Evolutionary conservation across 2,329 filamentous ascomycete genomes (phyloP), one percentile per base, ranked within the genome.

Genomic region (Pestalotiopsis sp.): DNA sequence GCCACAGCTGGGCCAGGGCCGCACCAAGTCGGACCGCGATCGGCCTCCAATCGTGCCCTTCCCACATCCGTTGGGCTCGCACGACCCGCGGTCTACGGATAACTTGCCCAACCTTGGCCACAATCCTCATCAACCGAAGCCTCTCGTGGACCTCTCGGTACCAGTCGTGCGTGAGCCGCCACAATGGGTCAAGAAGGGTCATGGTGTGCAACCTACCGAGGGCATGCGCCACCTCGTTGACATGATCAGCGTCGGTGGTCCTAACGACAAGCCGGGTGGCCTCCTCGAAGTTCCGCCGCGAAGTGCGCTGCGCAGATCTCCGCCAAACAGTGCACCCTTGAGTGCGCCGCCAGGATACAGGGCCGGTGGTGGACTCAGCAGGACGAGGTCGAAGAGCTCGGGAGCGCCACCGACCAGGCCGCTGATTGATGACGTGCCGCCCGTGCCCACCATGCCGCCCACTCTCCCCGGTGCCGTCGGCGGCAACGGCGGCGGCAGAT

Each of bases 151-250:
- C 49, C 59, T 79, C 56, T 31, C 38, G 9, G 73, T 74, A 3
- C 72, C 77, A 2, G 69, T 63, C 2, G 70, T 74, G 60, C 73
- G 75, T n/a, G 76, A 76, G 60, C 70, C 76, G 12, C 75, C 77
- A 2, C 77, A 78, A 49, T 78, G 77, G 77, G 70, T 71, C 20
- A 74, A 73, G 36, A 71, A 75, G 11, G 77, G 77, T 7, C 77
- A 75, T 25, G 77, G 77, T 25, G 75, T 79, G 13, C 74, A 75
- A 38, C 76, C 74, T 3, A 76, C 77, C 1, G 76, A 77, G 25
- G 77, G 77, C n/a, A 70, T 73, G 57, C 69, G 64, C 25, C 77
- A 77, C 39, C 73, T 79, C 6, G 67, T 79, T 17, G 74, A 79
- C 66, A 68, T 78, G 14, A 79, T 79, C 62, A 73, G 70, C 9